phyloP scores from a whole-genome alignment of 108 stramenopile species.

The Stephanodiscus minutulus region DNA sequence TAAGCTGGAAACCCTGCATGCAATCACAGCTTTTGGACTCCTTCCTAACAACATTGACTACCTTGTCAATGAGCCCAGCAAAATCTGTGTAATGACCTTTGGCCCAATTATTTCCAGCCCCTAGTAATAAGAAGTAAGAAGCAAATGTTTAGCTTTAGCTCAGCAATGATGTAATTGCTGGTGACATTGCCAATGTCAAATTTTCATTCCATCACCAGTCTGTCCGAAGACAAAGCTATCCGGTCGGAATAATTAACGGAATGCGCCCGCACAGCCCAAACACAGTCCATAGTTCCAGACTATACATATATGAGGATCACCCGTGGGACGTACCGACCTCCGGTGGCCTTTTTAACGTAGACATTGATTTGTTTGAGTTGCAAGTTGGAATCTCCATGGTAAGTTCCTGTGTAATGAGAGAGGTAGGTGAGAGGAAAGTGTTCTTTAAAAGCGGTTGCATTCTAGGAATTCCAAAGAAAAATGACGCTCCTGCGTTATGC shows the following conservation, averaged over 20 bases:
- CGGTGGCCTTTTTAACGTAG: conserved; percentile 87
- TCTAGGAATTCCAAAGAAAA: too few relatives aligned
- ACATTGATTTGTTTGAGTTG: conserved; percentile 81
- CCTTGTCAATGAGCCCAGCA: conserved; percentile 93
- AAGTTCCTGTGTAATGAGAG: conserved; percentile 50
- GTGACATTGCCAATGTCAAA: background rate
- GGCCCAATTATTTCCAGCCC: conserved; percentile 94
- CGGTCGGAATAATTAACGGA: conserved; percentile 88
- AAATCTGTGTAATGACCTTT: conserved; percentile 98
- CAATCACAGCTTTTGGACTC: conserved; percentile 92
- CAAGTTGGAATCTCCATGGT: conserved; percentile 76
- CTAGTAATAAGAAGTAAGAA: background rate
- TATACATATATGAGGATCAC: conserved; percentile 86
- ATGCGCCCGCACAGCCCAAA: conserved; percentile 77
- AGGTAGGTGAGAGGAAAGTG: conserved; percentile 16
- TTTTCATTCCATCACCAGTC: conserved; percentile 50
- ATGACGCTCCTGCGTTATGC: too few relatives aligned
- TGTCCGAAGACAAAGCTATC: conserved; percentile 97
- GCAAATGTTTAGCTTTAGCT: too few relatives aligned
- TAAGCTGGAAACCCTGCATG: conserved; percentile 89
- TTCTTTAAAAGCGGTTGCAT: background rate
- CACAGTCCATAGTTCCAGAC: conserved; percentile 92
- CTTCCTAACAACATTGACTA: conserved; percentile 94
- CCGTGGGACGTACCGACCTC: conserved; percentile 89
- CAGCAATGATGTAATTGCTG: background rate